Base-by-base conservation (phyloP, 2,329 filamentous ascomycete species). In the Pestalotiopsis sp. region DNA sequence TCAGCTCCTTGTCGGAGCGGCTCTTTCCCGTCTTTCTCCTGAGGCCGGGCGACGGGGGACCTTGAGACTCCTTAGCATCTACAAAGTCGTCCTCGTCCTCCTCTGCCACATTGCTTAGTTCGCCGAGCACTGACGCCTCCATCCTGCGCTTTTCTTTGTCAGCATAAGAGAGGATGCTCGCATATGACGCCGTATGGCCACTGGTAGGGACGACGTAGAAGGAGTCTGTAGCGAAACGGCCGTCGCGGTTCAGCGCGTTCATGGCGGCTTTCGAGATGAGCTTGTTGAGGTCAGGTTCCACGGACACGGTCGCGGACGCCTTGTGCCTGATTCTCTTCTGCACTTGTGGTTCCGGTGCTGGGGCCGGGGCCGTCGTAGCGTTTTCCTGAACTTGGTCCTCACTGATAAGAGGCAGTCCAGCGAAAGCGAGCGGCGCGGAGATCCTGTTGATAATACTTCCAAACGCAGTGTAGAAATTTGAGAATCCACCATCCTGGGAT, bases 161-260 rank as follows among this genome's bases (percentile, higher is more conserved):
- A 45, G 88, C 89, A 73, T 89, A 91, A 57, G 85, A 91, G 23
- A 97, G 84, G 66, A 99, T 98, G 71, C 92, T 94, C 59, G 96
- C 95, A 77, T 98, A 99, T 0, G 94, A 96, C 70, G 95, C 92
- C 2, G 94, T 98, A 71, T 95, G 94, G 4, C 96, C 95, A 20
- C 93, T 94, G 0, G 93, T 93, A 3, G 95, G 96, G 1, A 99
- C 96, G 1, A 98, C 92, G 78, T 98, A 98, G 82, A 99, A 99
- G 9, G 93, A 96, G 74, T 93, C 92, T 69, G 86, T 88, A 17
- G 88, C 83, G 17, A 86, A 86, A 36, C 90, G 86, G 0, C 89
- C 89, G 38, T 91, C 91, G 68, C 93, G 90, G 23, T 90, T 87
- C 57, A 97, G 86, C 0, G 95, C 93, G 65, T 91, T 88, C 66